Evolutionary conservation across 2,329 filamentous ascomycete species (phyloP), one percentile per base, ranked within the genome.

Genomic region (Leptoxyphium fumago): DNA sequence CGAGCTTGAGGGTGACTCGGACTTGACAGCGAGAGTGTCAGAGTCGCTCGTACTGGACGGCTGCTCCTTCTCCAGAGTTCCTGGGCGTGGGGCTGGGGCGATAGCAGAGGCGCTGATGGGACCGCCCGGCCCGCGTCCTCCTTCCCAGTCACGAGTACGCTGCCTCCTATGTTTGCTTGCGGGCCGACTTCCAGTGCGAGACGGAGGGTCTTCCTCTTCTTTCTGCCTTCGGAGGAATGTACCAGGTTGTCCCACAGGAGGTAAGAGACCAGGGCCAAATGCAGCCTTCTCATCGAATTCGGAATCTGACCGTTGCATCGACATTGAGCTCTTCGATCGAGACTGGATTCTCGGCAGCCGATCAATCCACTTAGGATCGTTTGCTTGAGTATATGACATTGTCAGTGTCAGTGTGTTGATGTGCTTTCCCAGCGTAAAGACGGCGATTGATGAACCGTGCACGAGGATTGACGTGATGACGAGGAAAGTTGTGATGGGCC

Each of bases 351-450:
- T 72, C 5, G 91, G 91, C 38, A 98, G 70, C 43, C 91, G 76
- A 53, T 93, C 91, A 84, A 96, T 94, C 91, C 91, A 98, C 1
- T 79, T 79, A 2, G 87, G 84, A 45, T 94, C 89, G 42, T 83
- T 84, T 14, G 81, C 87, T 48, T 82, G 78, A 0, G 91, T 98
- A 67, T 96, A 98, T 0, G 91, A 95, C 76, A 98, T 84, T 44
- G 91, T 95, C 48, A 98, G 72, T 1, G 85, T 88, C 52, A 98
- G 67, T 0, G 91, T 96, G 66, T 96, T 96, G 74, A 98, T 98
- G 48, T 84, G 88, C 64, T 96, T 98, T 55, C 91, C 91, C 1
- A 98, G 76, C 0, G 91, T 96, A 56, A 98, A 98, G 8, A 98
- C 91, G 5, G 91, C 91, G 54, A 98, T 83, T 0, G 91, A 96